Percentiles rank a stretch among this genome's conserved stretches.
phyloP scores from a whole-genome alignment of 2,329 filamentous ascomycete species.

The Gnomoniopsis sp. region DNA sequence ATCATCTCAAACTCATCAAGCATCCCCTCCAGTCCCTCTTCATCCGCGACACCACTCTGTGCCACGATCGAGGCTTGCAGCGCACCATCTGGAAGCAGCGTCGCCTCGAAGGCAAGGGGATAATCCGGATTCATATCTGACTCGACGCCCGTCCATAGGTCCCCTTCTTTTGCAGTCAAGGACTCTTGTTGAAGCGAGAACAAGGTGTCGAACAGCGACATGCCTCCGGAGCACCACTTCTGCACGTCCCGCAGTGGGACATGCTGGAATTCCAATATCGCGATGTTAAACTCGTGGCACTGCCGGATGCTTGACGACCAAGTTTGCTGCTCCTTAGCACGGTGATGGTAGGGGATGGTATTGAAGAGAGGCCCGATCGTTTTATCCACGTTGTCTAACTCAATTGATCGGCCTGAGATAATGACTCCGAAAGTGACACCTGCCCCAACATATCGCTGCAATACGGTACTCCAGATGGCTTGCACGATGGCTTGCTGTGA shows the following conservation, averaged over 20 bases:
- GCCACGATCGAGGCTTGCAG: slow-evolving; percentile 60
- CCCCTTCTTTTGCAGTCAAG: slow-evolving; percentile 22
- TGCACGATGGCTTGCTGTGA: slow-evolving; percentile 79
- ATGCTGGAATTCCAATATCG: slow-evolving; percentile 70
- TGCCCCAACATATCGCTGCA: slow-evolving; percentile 48
- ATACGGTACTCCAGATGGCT: slow-evolving; percentile 65
- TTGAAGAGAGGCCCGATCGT: slow-evolving; percentile 87
- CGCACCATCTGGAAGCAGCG: slow-evolving; percentile 42
- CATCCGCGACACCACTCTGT: slow-evolving; percentile 39
- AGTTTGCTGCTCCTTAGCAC: slow-evolving; percentile 39
- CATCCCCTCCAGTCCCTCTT: slow-evolving; percentile 28
- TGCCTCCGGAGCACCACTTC: slow-evolving; percentile 66
- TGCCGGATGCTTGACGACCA: slow-evolving; percentile 59
- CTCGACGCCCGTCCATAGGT: slow-evolving; percentile 53
- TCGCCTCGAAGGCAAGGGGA: slow-evolving; percentile 73
- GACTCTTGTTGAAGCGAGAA: slow-evolving; percentile 72
- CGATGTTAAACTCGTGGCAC: slow-evolving; percentile 70
- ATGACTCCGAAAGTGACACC: slow-evolving; percentile 67
- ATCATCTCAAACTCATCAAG: slow-evolving; percentile 37
- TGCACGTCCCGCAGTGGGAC: slow-evolving; percentile 75
- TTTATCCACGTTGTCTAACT: slow-evolving; percentile 60
- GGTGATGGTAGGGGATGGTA: slow-evolving; percentile 69
- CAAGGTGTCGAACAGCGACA: slow-evolving; percentile 71
- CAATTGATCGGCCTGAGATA: slow-evolving; percentile 72
- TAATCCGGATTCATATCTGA: slow-evolving; percentile 59